These are phyloP conservation scores for Achaetomium macrosporum DNA, from an alignment of 2,329 filamentous ascomycete genomes.

Conservation along the genomic window DNA sequence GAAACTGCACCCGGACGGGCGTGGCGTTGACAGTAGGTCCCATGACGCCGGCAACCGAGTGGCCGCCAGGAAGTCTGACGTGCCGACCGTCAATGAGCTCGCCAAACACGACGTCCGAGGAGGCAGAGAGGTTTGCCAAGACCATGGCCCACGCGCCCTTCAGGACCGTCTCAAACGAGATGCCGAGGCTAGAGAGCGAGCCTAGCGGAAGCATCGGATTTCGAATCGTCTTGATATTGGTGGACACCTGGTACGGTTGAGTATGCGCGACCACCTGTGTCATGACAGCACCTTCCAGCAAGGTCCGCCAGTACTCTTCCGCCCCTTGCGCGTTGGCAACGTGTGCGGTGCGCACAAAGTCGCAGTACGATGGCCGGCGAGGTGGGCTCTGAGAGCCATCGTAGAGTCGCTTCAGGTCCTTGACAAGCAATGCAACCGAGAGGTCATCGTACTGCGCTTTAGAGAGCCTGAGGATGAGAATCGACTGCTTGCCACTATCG, in stretches of 20 bases:
- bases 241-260: conserved; percentile 36
- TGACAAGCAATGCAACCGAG: conserved; percentile 41
- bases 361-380: conserved; percentile 40
- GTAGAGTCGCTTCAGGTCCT: conserved; percentile 45
- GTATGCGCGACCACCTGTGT: conserved; percentile 40
- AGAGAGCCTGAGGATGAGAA: conserved; percentile 43
- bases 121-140: conserved; percentile 44
- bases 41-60: conserved; percentile 52
- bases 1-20: conserved; percentile 44
- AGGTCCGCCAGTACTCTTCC: conserved; percentile 40
- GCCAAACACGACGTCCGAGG: conserved; percentile 51
- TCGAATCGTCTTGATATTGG: conserved; percentile 35
- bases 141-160: conserved; percentile 54
- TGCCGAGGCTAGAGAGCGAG: conserved; percentile 38
- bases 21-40: conserved; percentile 42
- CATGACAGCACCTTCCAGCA: conserved; percentile 42
- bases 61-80: conserved; percentile 34
- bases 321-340: conserved; percentile 34
- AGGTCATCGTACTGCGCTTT: conserved; percentile 45
- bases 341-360: conserved; percentile 40
- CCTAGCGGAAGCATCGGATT: conserved; percentile 36
- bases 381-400: conserved; percentile 30
- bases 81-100: conserved; percentile 46
- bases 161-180: conserved; percentile 47
- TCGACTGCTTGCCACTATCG: conserved; percentile 43